Conservation (phyloP, 1,139 yeast species). For the Lodderomyces jiufengensis region DNA sequence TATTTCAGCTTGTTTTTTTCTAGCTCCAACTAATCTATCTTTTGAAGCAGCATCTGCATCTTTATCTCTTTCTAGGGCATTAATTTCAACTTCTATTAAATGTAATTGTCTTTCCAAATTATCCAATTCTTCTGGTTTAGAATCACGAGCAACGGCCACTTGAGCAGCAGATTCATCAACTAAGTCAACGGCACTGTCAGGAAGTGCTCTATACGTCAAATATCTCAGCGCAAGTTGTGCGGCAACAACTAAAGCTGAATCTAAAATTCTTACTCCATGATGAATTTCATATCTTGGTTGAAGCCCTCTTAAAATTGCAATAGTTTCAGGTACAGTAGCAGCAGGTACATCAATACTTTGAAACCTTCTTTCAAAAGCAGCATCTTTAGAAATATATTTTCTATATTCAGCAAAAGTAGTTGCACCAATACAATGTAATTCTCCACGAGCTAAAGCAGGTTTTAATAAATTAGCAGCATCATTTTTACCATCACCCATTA, state of each 20-base stretch:
- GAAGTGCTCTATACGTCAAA: constrained; percentile 90
- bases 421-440: constrained; percentile 96
- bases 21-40: constrained; percentile 79
- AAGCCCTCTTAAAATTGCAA: constrained; percentile 92
- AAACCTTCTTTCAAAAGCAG: constrained; percentile 98
- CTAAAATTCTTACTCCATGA: constrained; percentile 96
- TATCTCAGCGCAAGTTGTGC: constrained; percentile 94
- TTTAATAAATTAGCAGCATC: constrained; percentile 96
- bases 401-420: constrained; percentile 94
- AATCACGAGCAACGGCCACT: constrained; percentile 97
- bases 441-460: constrained; percentile 96
- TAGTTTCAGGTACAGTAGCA: constrained; percentile 87
- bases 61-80: constrained; percentile 94
- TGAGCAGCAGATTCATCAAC: constrained; percentile 97
- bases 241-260: constrained; percentile 91
- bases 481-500: constrained; percentile 94
- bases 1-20: constrained; percentile 73
- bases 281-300: constrained; percentile 96
- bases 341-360: constrained; percentile 96
- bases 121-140: constrained; percentile 96
- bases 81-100: constrained; percentile 89
- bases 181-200: constrained; percentile 96
- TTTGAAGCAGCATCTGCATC: constrained; percentile 84
- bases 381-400: constrained; percentile 90
- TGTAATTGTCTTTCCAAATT: constrained; percentile 89